Evolutionary conservation across 2,329 filamentous ascomycete genomes (phyloP), one percentile per base, ranked within the genome.

Genomic region (Ceratocystis eucalypticola): DNA sequence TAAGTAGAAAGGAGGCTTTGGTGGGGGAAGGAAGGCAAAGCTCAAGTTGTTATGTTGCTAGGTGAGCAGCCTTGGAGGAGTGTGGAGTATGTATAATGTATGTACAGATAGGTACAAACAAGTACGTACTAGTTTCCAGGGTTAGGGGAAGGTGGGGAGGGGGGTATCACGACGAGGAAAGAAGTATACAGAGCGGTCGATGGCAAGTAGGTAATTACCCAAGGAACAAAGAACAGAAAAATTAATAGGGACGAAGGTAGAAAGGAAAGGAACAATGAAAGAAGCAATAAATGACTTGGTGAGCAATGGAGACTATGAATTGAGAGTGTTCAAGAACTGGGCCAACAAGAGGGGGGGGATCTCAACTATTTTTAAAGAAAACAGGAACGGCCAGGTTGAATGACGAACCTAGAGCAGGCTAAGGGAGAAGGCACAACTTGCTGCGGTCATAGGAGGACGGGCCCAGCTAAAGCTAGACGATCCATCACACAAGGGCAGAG

Each of bases 101-200:
- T 41, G 15, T 61, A 6, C 41, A 28, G 33, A 33, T n/a, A 8
- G 37, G 37, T 44, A 55, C 53, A 55, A 48, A 61, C 46, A 64
- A 64, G 65, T 61, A 64, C 37, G 50, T 55, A 61, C 28, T 7
- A 37, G 28, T 7, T 37, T 61, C 28, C n/a, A 61, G 50, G 50
- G 50, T 55, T 55, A 55, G 22, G 53, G 65, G 66, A 63, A 50
- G 50, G 48, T 30, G 62, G 50, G 64, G 66, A 59, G 64, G 66
- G 66, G 66, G 64, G 64, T 68, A 68, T 68, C 66, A 68, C 66
- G 61, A 63, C 37, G 53, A 65, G 66, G 64, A 68, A 68, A 55
- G 59, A 62, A 65, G 59, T 67, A 65, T 33, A 45, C 37, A 57
- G 45, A 41, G 37, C 37, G 37, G 37, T 41, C 37, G 37, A 41